Evolutionary conservation across 352 stramenopile genomes (phyloP).

Genomic region (Phytophthora sansomeana): DNA sequence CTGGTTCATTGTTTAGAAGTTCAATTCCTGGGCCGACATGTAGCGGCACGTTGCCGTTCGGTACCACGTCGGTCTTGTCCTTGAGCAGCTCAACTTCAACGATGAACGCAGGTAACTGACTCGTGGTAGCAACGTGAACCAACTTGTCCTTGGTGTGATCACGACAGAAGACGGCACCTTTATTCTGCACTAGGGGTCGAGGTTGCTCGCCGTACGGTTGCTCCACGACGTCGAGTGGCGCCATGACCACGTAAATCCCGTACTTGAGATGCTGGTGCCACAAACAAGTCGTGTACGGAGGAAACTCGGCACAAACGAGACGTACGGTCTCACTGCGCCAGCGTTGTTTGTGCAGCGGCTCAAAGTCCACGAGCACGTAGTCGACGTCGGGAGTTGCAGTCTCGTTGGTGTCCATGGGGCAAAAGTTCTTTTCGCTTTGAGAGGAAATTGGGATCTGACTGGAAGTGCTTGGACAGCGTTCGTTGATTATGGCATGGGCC

Average conservation of each 20-base stretch:
- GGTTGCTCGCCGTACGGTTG: conserved; percentile 28
- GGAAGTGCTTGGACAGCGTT: too few relatives aligned
- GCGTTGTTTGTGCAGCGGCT: conserved; percentile 56
- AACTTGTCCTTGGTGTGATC: conserved; percentile 59
- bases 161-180: conserved; percentile 55
- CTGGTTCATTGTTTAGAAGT: conserved; percentile 43
- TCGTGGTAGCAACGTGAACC: conserved; percentile 46
- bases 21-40: conserved; percentile 33
- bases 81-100: conserved; percentile 63
- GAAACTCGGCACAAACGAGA: conserved; percentile 48
- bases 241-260: conserved; percentile 54
- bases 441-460: neutral
- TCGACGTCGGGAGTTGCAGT: conserved; percentile 23
- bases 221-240: conserved; percentile 44
- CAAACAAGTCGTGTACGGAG: conserved; percentile 43
- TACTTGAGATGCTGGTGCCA: conserved; percentile 63
- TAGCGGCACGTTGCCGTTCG: conserved; percentile 33
- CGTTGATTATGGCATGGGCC: too few relatives aligned
- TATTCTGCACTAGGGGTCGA: conserved; percentile 37
- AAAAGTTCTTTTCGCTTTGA: conserved; percentile 16
- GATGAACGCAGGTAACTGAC: conserved; percentile 46
- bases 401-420: conserved; percentile 11
- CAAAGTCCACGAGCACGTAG: conserved; percentile 55
- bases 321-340: conserved; percentile 47
- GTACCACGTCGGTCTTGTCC: conserved; percentile 37